Base-by-base conservation (phyloP, 139 green algal species). In the Chlamydomonas sp. region DNA sequence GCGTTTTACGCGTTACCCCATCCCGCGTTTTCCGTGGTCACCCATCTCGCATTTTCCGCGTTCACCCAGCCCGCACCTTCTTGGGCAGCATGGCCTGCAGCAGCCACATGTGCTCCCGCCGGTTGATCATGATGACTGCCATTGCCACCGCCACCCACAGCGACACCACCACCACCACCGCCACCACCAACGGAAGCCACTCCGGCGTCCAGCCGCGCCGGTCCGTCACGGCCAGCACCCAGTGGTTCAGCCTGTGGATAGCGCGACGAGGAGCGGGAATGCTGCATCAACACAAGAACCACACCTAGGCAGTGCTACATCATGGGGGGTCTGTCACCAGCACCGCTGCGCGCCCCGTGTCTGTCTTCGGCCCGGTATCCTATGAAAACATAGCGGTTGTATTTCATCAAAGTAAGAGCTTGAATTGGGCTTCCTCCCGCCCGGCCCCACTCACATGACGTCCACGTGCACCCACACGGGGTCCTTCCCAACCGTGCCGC, bases 31-130 rank as follows among this genome's bases (percentile, higher is more conserved):
- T 20, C 20, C 12, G 10, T 6, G 12, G 12, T 15, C 10, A 73
- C 18, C 68, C 68, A 4, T 12, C 68, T 15, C 31, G 31, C 31
- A 49, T 49, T 49, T 49, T 49, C 31, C 31, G 31, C 31, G 31
- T 49, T 49, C 31, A 49, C 8, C 68, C 68, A 18, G 12, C 8
- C 18, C 12, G 4, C 61, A 87, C 83, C 83, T 88, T 88, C 63
- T 88, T 88, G 49, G 83, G 83, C 5, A 88, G 82, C 83, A 88
- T 88, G 49, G 83, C 74, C 57, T 88, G 83, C 63, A 88, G 83
- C 73, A 88, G 83, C 49, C 83, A n/a, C 83, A 88, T 81, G 83
- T 88, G 83, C 74, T 88, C 74, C 17, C 74, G 74, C 63, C 83
- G 31, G 83, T 82, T 88, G 74, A 77, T 74, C 73, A 88, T 63